These are phyloP conservation scores for Triadica sebifera DNA, from an alignment of 345 rosid species.

Conservation along the genomic window DNA sequence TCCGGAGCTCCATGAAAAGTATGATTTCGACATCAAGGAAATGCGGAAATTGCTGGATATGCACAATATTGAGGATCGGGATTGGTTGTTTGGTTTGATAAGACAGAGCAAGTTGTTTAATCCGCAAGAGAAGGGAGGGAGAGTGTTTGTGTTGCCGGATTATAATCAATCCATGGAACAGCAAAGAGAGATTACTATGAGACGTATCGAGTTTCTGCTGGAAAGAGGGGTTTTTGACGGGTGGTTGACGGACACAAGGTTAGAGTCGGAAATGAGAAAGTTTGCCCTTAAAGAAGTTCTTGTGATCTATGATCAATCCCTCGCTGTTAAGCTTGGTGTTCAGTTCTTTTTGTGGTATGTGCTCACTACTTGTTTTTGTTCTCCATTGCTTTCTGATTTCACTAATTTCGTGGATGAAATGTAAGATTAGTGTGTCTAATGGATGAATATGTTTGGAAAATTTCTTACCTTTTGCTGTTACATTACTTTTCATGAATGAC, in stretches of 20 bases:
- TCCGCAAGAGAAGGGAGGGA: constrained; percentile 62
- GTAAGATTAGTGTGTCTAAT: no score
- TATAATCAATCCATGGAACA: constrained; percentile 92
- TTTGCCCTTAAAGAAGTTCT: constrained; percentile 56
- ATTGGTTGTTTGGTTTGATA: constrained; percentile 73
- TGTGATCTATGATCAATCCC: constrained; percentile 65
- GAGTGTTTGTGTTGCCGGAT: constrained; percentile 67
- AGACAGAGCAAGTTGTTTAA: constrained; percentile 67
- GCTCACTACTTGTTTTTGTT: not conserved
- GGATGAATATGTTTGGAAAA: no score
- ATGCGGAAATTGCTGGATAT: constrained; percentile 71
- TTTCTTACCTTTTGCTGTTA: not conserved
- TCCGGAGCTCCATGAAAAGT: constrained; percentile 58
- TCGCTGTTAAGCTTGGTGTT: constrained; percentile 70
- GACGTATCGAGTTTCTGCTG: constrained; percentile 50
- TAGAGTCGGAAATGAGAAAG: constrained; percentile 58
- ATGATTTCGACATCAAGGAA: constrained; percentile 50
- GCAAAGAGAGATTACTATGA: constrained; percentile 83
- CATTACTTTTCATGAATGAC: not conserved
- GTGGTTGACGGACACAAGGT: constrained; percentile 64
- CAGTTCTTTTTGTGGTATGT: constrained; percentile 76
- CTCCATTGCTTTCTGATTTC: no score
- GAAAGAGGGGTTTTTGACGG: constrained; percentile 68
- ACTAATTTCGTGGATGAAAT: no score
- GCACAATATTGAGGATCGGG: constrained; percentile 66